phyloP scores from a whole-genome alignment of 805 yeast genomes.

The Yarrowia bubula region DNA sequence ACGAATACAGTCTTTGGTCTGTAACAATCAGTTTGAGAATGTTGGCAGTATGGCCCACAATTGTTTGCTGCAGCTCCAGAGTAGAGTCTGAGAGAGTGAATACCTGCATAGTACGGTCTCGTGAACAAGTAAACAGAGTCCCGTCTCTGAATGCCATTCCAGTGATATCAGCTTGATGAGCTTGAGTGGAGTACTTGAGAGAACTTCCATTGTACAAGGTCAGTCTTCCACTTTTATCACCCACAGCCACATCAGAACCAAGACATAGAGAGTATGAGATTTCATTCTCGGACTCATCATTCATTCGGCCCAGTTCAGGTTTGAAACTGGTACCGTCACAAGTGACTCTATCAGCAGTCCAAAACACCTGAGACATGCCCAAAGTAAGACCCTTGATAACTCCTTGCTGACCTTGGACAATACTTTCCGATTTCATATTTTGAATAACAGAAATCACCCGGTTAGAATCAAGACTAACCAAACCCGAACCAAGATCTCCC shows the following conservation, averaged over 20 bases:
- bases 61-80: conserved; percentile 60
- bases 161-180: conserved; percentile 7
- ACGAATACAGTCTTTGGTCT: conserved; percentile 45
- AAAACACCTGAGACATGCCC: neutral
- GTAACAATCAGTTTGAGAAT: conserved; percentile 43
- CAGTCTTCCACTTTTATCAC: neutral
- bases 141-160: conserved; percentile 8
- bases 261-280: neutral
- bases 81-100: conserved; percentile 38
- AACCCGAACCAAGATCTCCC: neutral
- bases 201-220: neutral
- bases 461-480: neutral
- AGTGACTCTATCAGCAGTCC: conserved; percentile 8
- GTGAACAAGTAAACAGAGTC: conserved; percentile 39
- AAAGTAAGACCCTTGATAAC: conserved; percentile 12
- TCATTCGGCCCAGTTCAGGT: neutral
- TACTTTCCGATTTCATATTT: neutral
- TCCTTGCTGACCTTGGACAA: conserved; percentile 4
- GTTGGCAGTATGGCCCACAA: conserved; percentile 59
- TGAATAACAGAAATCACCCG: neutral
- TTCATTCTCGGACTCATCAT: conserved; percentile 15
- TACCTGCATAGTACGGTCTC: conserved; percentile 64
- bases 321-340: neutral
- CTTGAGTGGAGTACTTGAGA: neutral
- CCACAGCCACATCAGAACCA: neutral